phyloP scores from a whole-genome alignment of 495 filamentous ascomycete species.

The Corynascus novoguineensis region DNA sequence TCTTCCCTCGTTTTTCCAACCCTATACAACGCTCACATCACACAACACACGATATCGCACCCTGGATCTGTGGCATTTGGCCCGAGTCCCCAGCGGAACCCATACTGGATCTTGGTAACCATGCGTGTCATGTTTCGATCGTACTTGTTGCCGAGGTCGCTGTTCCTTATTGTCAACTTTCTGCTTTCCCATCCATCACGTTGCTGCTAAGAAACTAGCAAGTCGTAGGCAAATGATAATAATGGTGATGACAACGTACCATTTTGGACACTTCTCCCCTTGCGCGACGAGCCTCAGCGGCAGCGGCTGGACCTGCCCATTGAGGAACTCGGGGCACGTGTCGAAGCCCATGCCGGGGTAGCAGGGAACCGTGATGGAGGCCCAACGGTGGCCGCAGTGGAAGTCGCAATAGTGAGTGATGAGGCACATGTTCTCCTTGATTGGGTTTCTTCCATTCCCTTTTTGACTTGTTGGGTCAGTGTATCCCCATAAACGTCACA shows the following conservation, averaged over 20 bases:
- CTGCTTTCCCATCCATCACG: neutral
- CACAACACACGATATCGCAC: slow-evolving; percentile 29
- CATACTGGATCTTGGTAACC: slow-evolving; percentile 25
- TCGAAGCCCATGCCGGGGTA: slow-evolving; percentile 33
- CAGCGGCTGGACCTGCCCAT: slow-evolving; percentile 21
- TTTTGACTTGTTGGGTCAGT: neutral
- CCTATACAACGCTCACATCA: slow-evolving; percentile 38
- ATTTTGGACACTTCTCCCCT: slow-evolving; percentile 24
- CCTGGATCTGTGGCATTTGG: slow-evolving; percentile 34
- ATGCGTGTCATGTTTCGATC: slow-evolving; percentile 35
- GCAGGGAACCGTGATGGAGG: slow-evolving; percentile 32
- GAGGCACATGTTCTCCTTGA: slow-evolving; percentile 23
- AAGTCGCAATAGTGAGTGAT: slow-evolving; percentile 31
- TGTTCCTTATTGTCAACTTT: neutral
- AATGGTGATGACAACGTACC: slow-evolving; percentile 7
- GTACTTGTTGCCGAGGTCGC: slow-evolving; percentile 28
- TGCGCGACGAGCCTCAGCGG: slow-evolving; percentile 17
- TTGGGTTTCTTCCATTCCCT: neutral
- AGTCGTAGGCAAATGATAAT: neutral
- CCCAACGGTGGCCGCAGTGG: slow-evolving; percentile 39
- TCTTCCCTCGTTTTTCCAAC: neutral
- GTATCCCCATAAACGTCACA: too few species aligned
- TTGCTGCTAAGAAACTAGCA: too few species aligned
- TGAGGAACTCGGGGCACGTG: slow-evolving; percentile 29
- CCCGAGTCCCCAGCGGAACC: slow-evolving; percentile 35